Evolutionary conservation across 1,139 yeast species (phyloP).

Genomic region (Protomyces macrosporus): DNA sequence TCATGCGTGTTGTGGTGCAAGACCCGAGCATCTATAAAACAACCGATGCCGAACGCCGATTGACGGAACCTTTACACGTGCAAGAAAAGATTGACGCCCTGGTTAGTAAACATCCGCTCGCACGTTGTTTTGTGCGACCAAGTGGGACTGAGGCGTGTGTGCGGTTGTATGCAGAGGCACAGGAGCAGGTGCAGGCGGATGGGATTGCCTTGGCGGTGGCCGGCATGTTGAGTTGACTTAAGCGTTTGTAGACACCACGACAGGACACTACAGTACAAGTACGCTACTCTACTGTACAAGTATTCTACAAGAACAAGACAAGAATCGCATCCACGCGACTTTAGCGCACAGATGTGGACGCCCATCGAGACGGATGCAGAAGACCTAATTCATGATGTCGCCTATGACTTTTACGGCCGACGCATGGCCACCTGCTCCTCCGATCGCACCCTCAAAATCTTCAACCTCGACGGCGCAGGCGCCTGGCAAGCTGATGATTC

Average conservation of each 20-base stretch:
- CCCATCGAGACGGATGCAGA: constrained; percentile 74
- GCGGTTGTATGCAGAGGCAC: constrained; percentile 81
- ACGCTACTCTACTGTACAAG: too few species aligned
- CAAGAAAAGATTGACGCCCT: constrained; percentile 66
- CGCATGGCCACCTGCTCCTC: constrained; percentile 88
- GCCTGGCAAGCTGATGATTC: constrained; percentile 78
- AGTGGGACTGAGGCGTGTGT: constrained; percentile 98
- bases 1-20: constrained; percentile 73
- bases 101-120: constrained; percentile 55
- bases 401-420: constrained; percentile 77
- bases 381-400: constrained; percentile 80
- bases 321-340: not conserved
- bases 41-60: constrained; percentile 76
- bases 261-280: too few species aligned
- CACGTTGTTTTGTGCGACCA: constrained; percentile 91
- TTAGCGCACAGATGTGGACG: not conserved
- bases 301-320: not conserved
- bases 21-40: constrained; percentile 77
- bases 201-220: constrained; percentile 51
- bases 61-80: constrained; percentile 70
- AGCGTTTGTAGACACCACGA: not conserved
- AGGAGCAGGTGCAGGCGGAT: constrained; percentile 49
- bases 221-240: constrained; percentile 31
- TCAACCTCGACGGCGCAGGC: constrained; percentile 46
- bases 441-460: constrained; percentile 85